Percentiles rank a stretch among this genome's conserved stretches.
Evolutionary conservation across 2,329 filamentous ascomycete species (phyloP).

Genomic region (Ophiostoma ips): DNA sequence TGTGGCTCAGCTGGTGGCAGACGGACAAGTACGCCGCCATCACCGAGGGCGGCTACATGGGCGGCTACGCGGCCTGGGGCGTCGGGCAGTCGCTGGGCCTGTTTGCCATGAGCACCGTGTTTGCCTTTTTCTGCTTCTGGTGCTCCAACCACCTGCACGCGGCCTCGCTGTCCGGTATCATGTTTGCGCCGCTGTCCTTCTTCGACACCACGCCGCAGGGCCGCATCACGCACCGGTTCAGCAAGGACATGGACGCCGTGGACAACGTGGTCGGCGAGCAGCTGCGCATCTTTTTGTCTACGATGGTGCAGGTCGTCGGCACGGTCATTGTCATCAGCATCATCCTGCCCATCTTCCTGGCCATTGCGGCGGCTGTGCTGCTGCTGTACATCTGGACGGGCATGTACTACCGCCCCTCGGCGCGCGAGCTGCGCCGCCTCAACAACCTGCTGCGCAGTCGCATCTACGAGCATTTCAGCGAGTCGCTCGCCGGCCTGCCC

Average conservation of each 20-base stretch:
- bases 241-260: constrained; percentile 86
- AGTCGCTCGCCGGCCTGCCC: constrained; percentile 84
- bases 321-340: constrained; percentile 75
- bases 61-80: constrained; percentile 45
- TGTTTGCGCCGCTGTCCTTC: constrained; percentile 84
- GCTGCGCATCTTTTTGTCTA: constrained; percentile 59
- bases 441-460: constrained; percentile 91
- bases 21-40: constrained; percentile 33
- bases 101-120: constrained; percentile 46
- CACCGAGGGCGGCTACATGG: constrained; percentile 32
- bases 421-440: constrained; percentile 81
- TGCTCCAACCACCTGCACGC: constrained; percentile 33
- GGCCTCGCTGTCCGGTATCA: constrained; percentile 19
- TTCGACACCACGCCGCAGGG: constrained; percentile 93
- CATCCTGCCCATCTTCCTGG: constrained; percentile 81
- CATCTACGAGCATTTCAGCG: constrained; percentile 91
- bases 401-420: constrained; percentile 76
- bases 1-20: constrained; percentile 59
- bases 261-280: constrained; percentile 91
- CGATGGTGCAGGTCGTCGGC: constrained; percentile 54
- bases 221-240: constrained; percentile 95
- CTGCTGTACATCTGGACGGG: constrained; percentile 71
- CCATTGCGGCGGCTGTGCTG: constrained; percentile 74
- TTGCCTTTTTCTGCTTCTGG: constrained; percentile 26
- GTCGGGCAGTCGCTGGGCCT: constrained; percentile 39